These are phyloP conservation scores for Phytophthora pisi DNA, from an alignment of 352 stramenopile species.

Conservation along the genomic window DNA sequence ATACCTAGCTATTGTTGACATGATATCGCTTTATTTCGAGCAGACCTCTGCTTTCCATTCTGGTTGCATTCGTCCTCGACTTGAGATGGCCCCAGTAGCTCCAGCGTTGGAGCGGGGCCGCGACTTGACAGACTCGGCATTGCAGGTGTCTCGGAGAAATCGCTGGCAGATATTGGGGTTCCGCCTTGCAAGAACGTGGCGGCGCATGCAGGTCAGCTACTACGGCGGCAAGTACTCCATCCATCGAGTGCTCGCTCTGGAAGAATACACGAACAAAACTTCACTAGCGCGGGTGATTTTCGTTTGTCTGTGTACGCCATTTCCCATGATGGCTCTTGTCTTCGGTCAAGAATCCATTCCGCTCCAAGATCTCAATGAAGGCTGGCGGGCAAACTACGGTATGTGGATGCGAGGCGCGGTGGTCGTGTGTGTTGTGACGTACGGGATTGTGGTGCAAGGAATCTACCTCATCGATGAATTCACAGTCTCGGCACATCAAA, in stretches of 20 bases:
- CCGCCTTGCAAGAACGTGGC: slow-evolving; percentile 3
- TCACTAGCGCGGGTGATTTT: slow-evolving; percentile 8
- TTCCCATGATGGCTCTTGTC: slow-evolving; percentile 22
- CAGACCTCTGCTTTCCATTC: not conserved
- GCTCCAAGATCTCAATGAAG: slow-evolving; percentile 18
- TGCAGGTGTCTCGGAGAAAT: not conserved
- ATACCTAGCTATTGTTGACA: not conserved
- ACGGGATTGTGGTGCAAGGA: slow-evolving; percentile 18
- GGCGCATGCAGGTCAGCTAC: slow-evolving; percentile 34
- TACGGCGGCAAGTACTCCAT: slow-evolving; percentile 35
- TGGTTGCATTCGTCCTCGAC: not conserved
- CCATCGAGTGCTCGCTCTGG: slow-evolving; percentile 26
- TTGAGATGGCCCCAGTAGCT: slow-evolving; percentile 5
- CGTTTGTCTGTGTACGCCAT: slow-evolving; percentile 12
- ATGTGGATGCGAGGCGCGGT: slow-evolving; percentile 26
- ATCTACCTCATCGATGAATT: slow-evolving; percentile 25
- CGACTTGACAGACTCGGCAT: not conserved
- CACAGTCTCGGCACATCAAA: slow-evolving; percentile 5
- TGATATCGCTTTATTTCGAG: no score
- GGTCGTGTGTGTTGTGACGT: slow-evolving; percentile 16
- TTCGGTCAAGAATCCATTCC: slow-evolving; percentile 24
- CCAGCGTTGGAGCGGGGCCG: not conserved
- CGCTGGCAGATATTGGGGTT: not conserved
- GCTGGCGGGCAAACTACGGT: slow-evolving; percentile 20
- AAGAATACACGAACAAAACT: slow-evolving; percentile 24